Evolutionary conservation across 257 asterid species (phyloP).

Genomic region (Scutellaria minor): DNA sequence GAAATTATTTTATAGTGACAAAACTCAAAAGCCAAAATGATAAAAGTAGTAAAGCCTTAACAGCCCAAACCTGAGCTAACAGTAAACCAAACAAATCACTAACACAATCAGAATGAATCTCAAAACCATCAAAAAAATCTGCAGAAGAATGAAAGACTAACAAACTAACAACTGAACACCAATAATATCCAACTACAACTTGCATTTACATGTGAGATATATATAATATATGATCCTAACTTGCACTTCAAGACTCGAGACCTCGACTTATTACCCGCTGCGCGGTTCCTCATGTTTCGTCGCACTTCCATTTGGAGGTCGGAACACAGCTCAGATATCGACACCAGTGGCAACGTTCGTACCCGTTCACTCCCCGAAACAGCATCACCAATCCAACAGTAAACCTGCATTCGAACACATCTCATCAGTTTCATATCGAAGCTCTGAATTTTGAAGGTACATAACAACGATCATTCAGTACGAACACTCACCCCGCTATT

Average conservation of each 20-base stretch:
- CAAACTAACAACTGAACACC: conserved; percentile 13
- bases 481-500: conserved; percentile 62
- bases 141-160: background rate
- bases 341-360: conserved; percentile 84
- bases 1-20: no score
- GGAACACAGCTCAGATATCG: conserved; percentile 76
- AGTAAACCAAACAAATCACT: background rate
- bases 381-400: conserved; percentile 68
- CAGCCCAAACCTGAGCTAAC: no score
- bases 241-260: background rate
- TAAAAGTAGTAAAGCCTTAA: no score
- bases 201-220: conserved; percentile 31
- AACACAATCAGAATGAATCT: background rate
- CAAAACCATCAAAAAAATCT: background rate
- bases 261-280: no score
- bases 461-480: background rate
- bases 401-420: conserved; percentile 52
- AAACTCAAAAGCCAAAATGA: no score
- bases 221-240: conserved; percentile 18
- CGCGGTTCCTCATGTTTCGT: conserved; percentile 27
- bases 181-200: conserved; percentile 16
- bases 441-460: no score
- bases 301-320: conserved; percentile 78
- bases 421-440: background rate
- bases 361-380: conserved; percentile 74